Evolutionary conservation across 805 yeast genomes (phyloP), one percentile per base, ranked within the genome.

Genomic region (Candida montana): DNA sequence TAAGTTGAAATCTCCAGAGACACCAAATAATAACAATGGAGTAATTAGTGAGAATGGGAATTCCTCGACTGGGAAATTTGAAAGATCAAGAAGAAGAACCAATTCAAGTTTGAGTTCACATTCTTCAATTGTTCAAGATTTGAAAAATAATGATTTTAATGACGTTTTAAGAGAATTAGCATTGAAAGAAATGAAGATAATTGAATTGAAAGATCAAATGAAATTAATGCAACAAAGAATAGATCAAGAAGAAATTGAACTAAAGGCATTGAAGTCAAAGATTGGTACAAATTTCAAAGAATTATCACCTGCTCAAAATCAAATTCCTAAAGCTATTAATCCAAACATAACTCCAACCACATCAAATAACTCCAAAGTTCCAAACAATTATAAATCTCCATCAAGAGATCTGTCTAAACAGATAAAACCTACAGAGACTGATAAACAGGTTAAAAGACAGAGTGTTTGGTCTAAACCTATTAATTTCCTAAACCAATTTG

Each of bases 401-500:
- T 28, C 40, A 26, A 33, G 30, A 27, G 36, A 33, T 15, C 11
- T 31, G 15, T 7, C 39, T n/a, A 35, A 30, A 16, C 20, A 31
- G 20, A 18, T 11, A 11, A 26, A 26, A 8, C 9, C 19, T 16
- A 10, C n/a, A 13, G 41, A 33, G 15, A 26, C 32, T 21, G 46
- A 40, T 11, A 29, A 37, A 10, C 36, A 13, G 35, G 28, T 31
- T 11, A 51, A 48, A 42, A 41, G 56, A 21, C 42, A 48, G 4
- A 66, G 70, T 15, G 52, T 64, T 15, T 67, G 71, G 71, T 59
- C 77, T 4, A 79, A 74, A 50, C 83, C 88, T 1, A 64, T 82
- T 33, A 74, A 69, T 35, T 65, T 81, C 39, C 68, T 83, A 35
- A 86, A 79, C 50, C 86, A 79, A 47, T 72, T 83, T 53, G 91